A percentile compares a stretch with the other conserved stretches of the same genome.
Evolutionary conservation across 2,329 filamentous ascomycete species (phyloP).

Genomic region (Penicillium sp.): DNA sequence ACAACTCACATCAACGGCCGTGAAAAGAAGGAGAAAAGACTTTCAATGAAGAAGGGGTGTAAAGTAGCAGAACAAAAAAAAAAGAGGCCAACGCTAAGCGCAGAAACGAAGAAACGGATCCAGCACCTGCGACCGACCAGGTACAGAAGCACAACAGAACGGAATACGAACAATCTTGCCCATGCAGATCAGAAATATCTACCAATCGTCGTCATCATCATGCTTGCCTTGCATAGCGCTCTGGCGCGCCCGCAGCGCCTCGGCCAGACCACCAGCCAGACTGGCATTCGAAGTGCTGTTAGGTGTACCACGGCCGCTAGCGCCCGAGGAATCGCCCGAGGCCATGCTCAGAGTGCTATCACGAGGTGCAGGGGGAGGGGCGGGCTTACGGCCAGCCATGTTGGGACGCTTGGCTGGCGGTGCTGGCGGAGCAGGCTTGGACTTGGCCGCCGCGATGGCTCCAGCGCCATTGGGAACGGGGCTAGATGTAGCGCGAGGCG

Average conservation of each 20-base stretch:
- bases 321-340: slow-evolving; percentile 55
- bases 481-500: slow-evolving; percentile 58
- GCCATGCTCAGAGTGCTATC: slow-evolving; percentile 60
- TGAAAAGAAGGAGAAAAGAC: neutral
- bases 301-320: slow-evolving; percentile 70
- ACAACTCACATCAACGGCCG: neutral
- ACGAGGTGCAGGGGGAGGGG: slow-evolving; percentile 64
- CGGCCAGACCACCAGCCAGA: slow-evolving; percentile 72
- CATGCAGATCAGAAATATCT: slow-evolving; percentile 21
- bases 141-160: slow-evolving; percentile 3
- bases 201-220: slow-evolving; percentile 73
- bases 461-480: slow-evolving; percentile 58
- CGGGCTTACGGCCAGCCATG: slow-evolving; percentile 68
- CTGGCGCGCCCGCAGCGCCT: slow-evolving; percentile 75
- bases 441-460: slow-evolving; percentile 50
- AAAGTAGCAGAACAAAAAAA: slow-evolving; percentile 12
- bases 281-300: slow-evolving; percentile 60
- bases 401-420: slow-evolving; percentile 80
- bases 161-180: slow-evolving; percentile 7
- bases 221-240: slow-evolving; percentile 71
- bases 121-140: slow-evolving; percentile 17
- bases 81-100: slow-evolving; percentile 26
- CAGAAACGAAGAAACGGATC: slow-evolving; percentile 18
- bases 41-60: neutral
- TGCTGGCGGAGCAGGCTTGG: slow-evolving; percentile 72